Conservation (phyloP, 208 protist species). For the Entamoeba dispar region DNA sequence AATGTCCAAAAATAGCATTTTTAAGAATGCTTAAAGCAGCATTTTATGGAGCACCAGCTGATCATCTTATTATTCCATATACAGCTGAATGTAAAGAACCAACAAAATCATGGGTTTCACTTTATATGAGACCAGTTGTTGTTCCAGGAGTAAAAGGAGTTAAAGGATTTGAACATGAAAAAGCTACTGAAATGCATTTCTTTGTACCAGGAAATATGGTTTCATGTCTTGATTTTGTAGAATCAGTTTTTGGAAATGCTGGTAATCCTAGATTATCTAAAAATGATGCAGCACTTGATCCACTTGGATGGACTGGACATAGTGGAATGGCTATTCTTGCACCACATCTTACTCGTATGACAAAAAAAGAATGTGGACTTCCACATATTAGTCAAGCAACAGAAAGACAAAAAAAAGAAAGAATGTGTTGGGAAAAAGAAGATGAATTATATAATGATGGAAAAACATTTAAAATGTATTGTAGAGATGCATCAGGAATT, state of each 20-base stretch:
- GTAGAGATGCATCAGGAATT: slow-evolving; percentile 15
- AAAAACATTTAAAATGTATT: slow-evolving; percentile 31
- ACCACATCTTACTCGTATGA: slow-evolving; percentile 24
- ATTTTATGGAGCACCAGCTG: slow-evolving; percentile 14
- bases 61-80: slow-evolving; percentile 20
- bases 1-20: slow-evolving; percentile 7
- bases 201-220: slow-evolving; percentile 29
- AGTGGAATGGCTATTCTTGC: slow-evolving; percentile 32
- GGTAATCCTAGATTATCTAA: slow-evolving; percentile 23
- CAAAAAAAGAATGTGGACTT: slow-evolving; percentile 30
- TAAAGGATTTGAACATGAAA: not conserved
- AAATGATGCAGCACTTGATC: slow-evolving; percentile 27
- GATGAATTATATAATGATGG: slow-evolving; percentile 33
- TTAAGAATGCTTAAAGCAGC: slow-evolving; percentile 12
- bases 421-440: slow-evolving; percentile 34
- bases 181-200: slow-evolving; percentile 20
- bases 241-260: slow-evolving; percentile 35
- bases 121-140: slow-evolving; percentile 23
- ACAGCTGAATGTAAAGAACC: not conserved
- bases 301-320: slow-evolving; percentile 18
- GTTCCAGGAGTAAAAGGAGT: slow-evolving; percentile 29
- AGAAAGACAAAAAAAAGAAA: slow-evolving; percentile 16
- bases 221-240: slow-evolving; percentile 31
- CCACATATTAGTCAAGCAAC: slow-evolving; percentile 31
- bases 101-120: slow-evolving; percentile 18